These are phyloP conservation scores for Croton setiger DNA, from an alignment of 441 rosid species.

Conservation along the genomic window DNA sequence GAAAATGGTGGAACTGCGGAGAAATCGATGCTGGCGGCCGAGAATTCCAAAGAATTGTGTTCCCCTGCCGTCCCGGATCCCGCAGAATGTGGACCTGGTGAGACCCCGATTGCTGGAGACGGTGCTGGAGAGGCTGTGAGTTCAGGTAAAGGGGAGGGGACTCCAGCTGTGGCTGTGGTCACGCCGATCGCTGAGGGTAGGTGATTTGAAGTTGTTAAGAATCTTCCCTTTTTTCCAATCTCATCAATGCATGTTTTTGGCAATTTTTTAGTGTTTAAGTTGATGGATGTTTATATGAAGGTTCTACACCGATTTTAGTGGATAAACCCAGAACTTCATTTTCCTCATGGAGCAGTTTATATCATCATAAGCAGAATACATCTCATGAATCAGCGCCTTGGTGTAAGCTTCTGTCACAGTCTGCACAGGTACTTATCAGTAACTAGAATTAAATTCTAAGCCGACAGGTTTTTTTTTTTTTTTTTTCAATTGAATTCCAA, in stretches of 20 bases:
- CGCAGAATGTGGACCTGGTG: conserved; percentile 50
- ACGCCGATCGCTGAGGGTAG: conserved; percentile 66
- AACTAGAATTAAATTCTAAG: background rate
- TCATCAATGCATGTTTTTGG: background rate
- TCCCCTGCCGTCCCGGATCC: conserved; percentile 46
- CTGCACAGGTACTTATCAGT: conserved; percentile 45
- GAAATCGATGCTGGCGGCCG: conserved; percentile 46
- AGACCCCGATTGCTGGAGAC: conserved; percentile 43
- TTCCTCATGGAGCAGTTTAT: conserved; percentile 36
- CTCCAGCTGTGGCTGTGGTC: conserved; percentile 44
- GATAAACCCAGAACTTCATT: conserved; percentile 60
- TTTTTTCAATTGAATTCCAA: background rate
- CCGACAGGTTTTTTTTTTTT: background rate
- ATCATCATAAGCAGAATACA: conserved; percentile 44
- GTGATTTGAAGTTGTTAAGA: conserved; percentile 4
- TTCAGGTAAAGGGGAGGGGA: conserved; percentile 46
- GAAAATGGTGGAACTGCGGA: conserved; percentile 55
- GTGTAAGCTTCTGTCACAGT: conserved; percentile 68
- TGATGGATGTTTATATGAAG: conserved; percentile 30
- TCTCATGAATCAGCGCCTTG: conserved; percentile 49
- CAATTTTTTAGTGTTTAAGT: background rate
- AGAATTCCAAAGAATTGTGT: conserved; percentile 56
- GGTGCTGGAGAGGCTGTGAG: conserved; percentile 26
- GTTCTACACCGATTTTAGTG: conserved; percentile 43
- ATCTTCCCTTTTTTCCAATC: background rate